A percentile compares a stretch with the other conserved stretches of the same genome.
These are phyloP conservation scores for Pichiaceae sp. DNA, from an alignment of 1,139 yeast species.

Conservation along the genomic window DNA sequence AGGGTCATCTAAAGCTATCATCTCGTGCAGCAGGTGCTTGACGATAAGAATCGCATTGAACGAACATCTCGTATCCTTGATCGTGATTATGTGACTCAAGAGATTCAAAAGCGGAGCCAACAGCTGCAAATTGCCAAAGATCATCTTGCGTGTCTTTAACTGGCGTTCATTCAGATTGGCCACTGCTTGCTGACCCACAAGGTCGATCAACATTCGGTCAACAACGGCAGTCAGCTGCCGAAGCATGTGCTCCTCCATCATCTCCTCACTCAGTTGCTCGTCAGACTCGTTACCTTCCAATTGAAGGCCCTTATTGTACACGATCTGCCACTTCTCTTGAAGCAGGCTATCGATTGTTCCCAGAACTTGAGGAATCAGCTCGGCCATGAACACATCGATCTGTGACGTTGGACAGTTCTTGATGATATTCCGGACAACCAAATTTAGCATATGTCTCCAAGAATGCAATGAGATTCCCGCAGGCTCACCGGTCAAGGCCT, in stretches of 20 bases:
- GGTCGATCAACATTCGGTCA: slow-evolving; percentile 81
- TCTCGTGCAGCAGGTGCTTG: slow-evolving; percentile 57
- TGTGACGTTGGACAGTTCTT: slow-evolving; percentile 77
- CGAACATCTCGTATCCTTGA: slow-evolving; percentile 87
- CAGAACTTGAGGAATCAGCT: slow-evolving; percentile 70
- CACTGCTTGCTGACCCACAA: slow-evolving; percentile 58
- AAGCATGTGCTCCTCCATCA: slow-evolving; percentile 94
- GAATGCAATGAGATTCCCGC: slow-evolving; percentile 88
- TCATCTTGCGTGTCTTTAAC: slow-evolving; percentile 53
- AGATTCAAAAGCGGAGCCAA: slow-evolving; percentile 75
- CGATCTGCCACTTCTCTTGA: slow-evolving; percentile 66
- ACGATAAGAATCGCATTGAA: slow-evolving; percentile 81
- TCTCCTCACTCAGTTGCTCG: slow-evolving; percentile 87
- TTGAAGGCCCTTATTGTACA: slow-evolving; percentile 61
- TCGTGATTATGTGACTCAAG: slow-evolving; percentile 67
- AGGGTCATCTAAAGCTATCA: slow-evolving; percentile 55
- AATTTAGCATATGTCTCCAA: slow-evolving; percentile 93
- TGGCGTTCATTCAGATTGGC: slow-evolving; percentile 45
- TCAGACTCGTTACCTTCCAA: slow-evolving; percentile 66
- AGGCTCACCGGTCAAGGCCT: slow-evolving; percentile 77
- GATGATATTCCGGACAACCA: slow-evolving; percentile 78
- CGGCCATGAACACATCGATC: slow-evolving; percentile 63
- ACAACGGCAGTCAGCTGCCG: slow-evolving; percentile 91
- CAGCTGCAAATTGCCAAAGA: slow-evolving; percentile 56
- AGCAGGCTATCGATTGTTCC: slow-evolving; percentile 64